These are phyloP conservation scores for Pythium phragmiticola DNA, from an alignment of 352 stramenopile species.

Conservation along the genomic window DNA sequence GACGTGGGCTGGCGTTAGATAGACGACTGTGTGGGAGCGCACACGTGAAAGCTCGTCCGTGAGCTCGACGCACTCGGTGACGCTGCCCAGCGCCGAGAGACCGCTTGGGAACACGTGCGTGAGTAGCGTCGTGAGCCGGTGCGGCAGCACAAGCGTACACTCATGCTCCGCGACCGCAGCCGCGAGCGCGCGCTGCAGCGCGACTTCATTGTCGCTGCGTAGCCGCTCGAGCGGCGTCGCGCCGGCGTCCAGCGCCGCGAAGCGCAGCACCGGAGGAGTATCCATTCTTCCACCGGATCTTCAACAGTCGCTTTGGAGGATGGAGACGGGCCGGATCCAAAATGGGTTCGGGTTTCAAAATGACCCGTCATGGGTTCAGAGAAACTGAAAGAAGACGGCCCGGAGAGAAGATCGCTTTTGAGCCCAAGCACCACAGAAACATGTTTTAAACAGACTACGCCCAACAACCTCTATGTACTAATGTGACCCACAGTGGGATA, in stretches of 20 bases:
- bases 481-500: not conserved
- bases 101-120: conserved; percentile 60
- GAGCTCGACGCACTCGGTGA: conserved; percentile 61
- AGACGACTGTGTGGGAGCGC: conserved; percentile 36
- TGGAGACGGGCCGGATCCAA: not conserved
- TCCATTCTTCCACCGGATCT: conserved; percentile 15
- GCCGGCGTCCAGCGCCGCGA: conserved; percentile 15
- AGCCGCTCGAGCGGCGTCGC: conserved; percentile 25
- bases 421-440: not conserved
- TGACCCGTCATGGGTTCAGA: not conserved
- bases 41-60: conserved; percentile 42
- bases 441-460: conserved; percentile 11
- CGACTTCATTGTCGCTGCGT: conserved; percentile 42
- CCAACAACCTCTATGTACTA: not conserved
- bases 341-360: not conserved
- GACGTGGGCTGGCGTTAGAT: conserved; percentile 42
- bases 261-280: conserved; percentile 7
- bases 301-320: conserved; percentile 13
- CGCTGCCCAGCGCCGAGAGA: conserved; percentile 36
- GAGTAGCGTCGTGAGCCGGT: conserved; percentile 52
- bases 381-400: not conserved
- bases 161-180: conserved; percentile 28
- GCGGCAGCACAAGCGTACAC: conserved; percentile 56
- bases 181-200: conserved; percentile 39
- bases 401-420: conserved; percentile 20